A percentile compares a stretch with the other conserved stretches of the same genome.
These are phyloP conservation scores for Kandelia obovata DNA, from an alignment of 345 rosid species.

Conservation along the genomic window DNA sequence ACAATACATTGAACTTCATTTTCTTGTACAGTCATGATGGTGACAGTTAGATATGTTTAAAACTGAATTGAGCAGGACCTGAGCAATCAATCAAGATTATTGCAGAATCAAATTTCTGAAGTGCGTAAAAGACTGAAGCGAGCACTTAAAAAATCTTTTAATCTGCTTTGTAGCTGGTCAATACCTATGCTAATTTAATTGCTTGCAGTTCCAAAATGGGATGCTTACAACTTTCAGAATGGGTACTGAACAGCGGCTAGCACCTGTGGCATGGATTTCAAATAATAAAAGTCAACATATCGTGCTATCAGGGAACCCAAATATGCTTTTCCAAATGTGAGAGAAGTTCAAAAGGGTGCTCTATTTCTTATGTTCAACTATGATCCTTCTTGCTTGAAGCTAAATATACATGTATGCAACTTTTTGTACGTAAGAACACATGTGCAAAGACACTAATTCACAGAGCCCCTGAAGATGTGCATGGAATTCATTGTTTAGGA, in stretches of 20 bases:
- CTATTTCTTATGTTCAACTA: no score
- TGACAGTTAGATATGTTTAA: conserved; percentile 13
- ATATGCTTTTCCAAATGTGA: conserved; percentile 48
- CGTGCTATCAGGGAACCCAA: conserved; percentile 48
- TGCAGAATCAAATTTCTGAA: conserved; percentile 52
- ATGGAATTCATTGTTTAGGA: no score
- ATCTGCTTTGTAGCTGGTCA: neutral
- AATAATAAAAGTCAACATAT: conserved; percentile 42
- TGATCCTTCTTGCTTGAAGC: no score
- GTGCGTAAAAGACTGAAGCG: conserved; percentile 56
- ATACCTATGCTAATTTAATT: conserved; percentile 10
- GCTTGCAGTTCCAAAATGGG: conserved; percentile 52
- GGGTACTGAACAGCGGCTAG: conserved; percentile 60
- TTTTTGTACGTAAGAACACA: no score
- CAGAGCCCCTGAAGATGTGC: no score
- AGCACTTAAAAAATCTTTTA: conserved; percentile 11
- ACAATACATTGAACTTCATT: conserved; percentile 4
- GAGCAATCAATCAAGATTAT: conserved; percentile 35
- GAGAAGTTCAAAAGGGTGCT: conserved; percentile 1
- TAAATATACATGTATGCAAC: no score
- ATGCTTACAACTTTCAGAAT: conserved; percentile 50
- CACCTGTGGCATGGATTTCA: conserved; percentile 54
- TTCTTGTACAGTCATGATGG: conserved; percentile 4
- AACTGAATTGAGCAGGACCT: conserved; percentile 40
- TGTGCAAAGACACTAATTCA: no score